Conservation (phyloP, 129 eudicot species). For the Scalesia atractyloides region DNA sequence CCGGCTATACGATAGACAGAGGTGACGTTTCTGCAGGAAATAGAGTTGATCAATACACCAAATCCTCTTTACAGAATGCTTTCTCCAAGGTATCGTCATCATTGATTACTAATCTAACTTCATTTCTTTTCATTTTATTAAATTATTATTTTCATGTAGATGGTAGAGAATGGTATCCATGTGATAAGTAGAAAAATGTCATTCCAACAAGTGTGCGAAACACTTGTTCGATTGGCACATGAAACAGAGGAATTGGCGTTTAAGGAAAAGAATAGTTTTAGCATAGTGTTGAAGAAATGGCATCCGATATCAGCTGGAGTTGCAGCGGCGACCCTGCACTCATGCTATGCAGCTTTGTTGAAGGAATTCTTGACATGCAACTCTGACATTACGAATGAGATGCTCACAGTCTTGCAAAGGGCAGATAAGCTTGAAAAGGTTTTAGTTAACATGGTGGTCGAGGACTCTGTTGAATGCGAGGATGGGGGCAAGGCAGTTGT, state of each 20-base stretch:
- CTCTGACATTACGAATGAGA: conserved; percentile 49
- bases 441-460: conserved; percentile 81
- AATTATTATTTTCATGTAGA: conserved; percentile 27
- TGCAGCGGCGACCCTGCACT: conserved; percentile 81
- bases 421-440: conserved; percentile 90
- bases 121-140: too few relatives aligned
- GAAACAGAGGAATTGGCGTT: conserved; percentile 70
- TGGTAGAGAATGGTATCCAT: conserved; percentile 49
- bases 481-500: conserved; percentile 77
- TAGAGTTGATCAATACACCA: conserved; percentile 68
- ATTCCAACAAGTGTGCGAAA: conserved; percentile 50
- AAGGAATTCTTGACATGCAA: conserved; percentile 70
- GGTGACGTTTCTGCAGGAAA: conserved; percentile 51
- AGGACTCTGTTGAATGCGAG: conserved; percentile 80
- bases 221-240: conserved; percentile 57
- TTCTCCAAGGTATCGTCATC: conserved; percentile 58
- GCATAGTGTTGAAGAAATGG: conserved; percentile 71
- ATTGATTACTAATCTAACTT: too few relatives aligned
- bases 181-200: conserved; percentile 35
- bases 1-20: conserved; percentile 39
- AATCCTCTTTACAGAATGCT: conserved; percentile 70
- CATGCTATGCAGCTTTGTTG: conserved; percentile 67
- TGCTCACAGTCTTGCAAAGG: conserved; percentile 57
- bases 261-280: conserved; percentile 63
- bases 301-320: conserved; percentile 91